These are phyloP conservation scores for Articulospora tetracladia DNA, from an alignment of 495 filamentous ascomycete species.

Conservation along the genomic window DNA sequence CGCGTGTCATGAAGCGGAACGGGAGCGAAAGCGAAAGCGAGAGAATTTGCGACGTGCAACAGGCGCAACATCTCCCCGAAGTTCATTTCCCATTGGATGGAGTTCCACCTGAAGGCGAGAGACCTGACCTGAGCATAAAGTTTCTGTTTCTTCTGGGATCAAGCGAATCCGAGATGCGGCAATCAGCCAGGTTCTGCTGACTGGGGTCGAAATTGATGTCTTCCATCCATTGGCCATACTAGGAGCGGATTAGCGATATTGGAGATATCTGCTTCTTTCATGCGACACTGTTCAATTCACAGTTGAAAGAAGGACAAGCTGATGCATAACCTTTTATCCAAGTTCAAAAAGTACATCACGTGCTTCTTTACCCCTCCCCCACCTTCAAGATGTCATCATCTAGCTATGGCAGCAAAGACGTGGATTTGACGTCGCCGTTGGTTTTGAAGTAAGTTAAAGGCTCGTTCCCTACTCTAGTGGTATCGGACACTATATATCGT, in stretches of 20 bases:
- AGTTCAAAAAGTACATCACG: not conserved
- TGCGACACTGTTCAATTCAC: too few species aligned
- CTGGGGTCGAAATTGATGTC: not conserved
- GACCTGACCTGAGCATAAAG: too few species aligned
- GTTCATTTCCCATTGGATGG: not conserved
- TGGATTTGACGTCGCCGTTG: too few species aligned
- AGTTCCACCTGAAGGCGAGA: not conserved
- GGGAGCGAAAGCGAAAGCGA: constrained; percentile 7
- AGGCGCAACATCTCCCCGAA: not conserved
- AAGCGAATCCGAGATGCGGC: not conserved
- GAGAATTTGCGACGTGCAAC: constrained; percentile 7
- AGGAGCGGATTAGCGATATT: too few species aligned
- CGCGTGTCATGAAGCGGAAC: not conserved
- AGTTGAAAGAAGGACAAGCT: too few species aligned
- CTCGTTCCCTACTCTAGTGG: too few species aligned
- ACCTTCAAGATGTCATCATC: not conserved
- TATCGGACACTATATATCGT: not conserved
- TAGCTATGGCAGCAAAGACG: too few species aligned
- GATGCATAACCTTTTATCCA: too few species aligned
- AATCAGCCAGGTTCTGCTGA: not conserved
- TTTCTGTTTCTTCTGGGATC: not conserved
- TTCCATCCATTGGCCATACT: too few species aligned
- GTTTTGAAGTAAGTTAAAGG: too few species aligned
- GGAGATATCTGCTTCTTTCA: too few species aligned
- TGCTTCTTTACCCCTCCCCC: constrained; percentile 1